Conservation (phyloP, 1,139 yeast genomes). For the Suhomyces kunorum region DNA sequence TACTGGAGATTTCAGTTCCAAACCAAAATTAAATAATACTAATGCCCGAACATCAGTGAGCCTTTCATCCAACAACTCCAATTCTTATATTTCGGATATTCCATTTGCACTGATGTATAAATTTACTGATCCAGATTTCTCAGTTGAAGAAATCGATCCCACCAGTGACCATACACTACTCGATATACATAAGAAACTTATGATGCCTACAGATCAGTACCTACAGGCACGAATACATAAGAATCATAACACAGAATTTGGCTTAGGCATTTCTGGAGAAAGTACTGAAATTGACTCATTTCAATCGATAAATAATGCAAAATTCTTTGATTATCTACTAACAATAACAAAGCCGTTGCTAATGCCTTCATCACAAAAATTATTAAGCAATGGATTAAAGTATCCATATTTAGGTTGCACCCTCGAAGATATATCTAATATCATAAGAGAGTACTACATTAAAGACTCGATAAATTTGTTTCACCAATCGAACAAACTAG, state of each 20-base stretch:
- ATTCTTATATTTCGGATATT: slow-evolving; percentile 40
- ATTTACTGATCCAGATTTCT: slow-evolving; percentile 41
- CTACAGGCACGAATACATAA: slow-evolving; percentile 29
- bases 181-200: slow-evolving; percentile 40
- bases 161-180: slow-evolving; percentile 26
- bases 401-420: slow-evolving; percentile 31
- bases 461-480: slow-evolving; percentile 5
- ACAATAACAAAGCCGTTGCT: slow-evolving; percentile 25
- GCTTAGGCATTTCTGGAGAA: slow-evolving; percentile 26
- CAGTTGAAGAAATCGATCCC: slow-evolving; percentile 26
- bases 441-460: slow-evolving; percentile 28
- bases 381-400: slow-evolving; percentile 20
- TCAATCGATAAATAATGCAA: slow-evolving; percentile 22
- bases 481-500: background rate
- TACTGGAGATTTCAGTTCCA: slow-evolving; percentile 17
- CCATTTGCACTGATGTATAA: slow-evolving; percentile 38
- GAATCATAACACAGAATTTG: slow-evolving; percentile 21
- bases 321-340: slow-evolving; percentile 28
- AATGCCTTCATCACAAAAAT: slow-evolving; percentile 25
- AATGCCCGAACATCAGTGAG: slow-evolving; percentile 30
- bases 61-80: slow-evolving; percentile 45
- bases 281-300: slow-evolving; percentile 14
- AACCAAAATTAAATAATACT: slow-evolving; percentile 17
- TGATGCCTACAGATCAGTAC: slow-evolving; percentile 45
- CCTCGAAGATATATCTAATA: slow-evolving; percentile 35